Base-by-base conservation (phyloP, 441 rosid species). In the Sinapis alba region DNA sequence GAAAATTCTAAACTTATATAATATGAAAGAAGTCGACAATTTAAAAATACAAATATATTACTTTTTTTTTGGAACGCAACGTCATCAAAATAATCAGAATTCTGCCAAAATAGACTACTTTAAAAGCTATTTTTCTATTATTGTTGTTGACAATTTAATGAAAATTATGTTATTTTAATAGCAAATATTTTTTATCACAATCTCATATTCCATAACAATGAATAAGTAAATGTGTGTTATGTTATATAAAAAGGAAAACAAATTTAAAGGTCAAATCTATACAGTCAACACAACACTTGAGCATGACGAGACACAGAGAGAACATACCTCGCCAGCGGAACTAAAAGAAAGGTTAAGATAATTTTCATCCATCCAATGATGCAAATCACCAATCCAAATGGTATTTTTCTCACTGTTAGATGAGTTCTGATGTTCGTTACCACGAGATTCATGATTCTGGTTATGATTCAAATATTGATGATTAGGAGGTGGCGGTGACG, bases 311-410 rank as follows among this genome's bases (percentile, higher is more conserved):
- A n/a, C n/a, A n/a, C n/a, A n/a, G n/a, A 72, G 69, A 91, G 76
- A 87, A 83, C 8, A 62, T 32, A 94, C 96, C 99, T 90, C 99
- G 76, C 93, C 90, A 1, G 87, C 81, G 50, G 92, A 83, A 78
- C 71, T 88, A 45, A 94, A 94, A 78, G 89, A 87, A 66, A 69
- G 85, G 26, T 89, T 89, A 54, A 92, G 90, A 65, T 90, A 92
- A 72, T 41, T 84, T 82, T 95, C 99, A 41, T 95, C 99, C 99
- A 95, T 92, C 99, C 97, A 95, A 38, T 89, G 94, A 78, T 87
- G 89, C 83, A 95, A 88, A 84, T 95, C 97, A 27, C 97, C 98
- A 64, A 92, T 84, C 99, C 99, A 95, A 28, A 95, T 59, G 3
- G 96, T 84, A 76, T 86, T 87, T 72, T 86, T 61, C 69, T 86